Conservation (phyloP, 768 basidiomycete species). For the Amanita polypyramis region DNA sequence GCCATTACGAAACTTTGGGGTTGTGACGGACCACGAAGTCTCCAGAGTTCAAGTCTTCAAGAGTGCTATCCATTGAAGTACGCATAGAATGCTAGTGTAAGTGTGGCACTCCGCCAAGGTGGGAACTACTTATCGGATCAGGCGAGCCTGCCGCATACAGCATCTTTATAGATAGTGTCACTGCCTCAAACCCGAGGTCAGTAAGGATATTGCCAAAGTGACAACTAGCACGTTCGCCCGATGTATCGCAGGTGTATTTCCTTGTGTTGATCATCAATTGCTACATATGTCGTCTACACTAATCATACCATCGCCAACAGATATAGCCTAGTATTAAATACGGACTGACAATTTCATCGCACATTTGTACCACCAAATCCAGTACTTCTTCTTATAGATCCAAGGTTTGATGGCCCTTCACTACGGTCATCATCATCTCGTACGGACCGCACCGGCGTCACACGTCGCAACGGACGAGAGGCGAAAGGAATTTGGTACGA, state of each 20-base stretch:
- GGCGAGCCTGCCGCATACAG: too few relatives aligned
- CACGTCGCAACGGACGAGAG: constrained; percentile 13
- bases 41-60: background rate
- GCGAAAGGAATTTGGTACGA: constrained; percentile 8
- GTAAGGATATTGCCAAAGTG: too few relatives aligned
- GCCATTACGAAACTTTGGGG: background rate
- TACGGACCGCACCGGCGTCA: constrained; percentile 15
- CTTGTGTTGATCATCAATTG: too few relatives aligned
- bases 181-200: too few relatives aligned
- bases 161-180: too few relatives aligned
- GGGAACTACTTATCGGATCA: too few relatives aligned
- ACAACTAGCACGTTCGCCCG: too few relatives aligned
- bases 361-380: constrained; percentile 73
- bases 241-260: too few relatives aligned
- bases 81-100: too few relatives aligned
- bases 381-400: constrained; percentile 64
- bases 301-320: background rate
- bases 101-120: too few relatives aligned
- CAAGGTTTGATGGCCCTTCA: constrained; percentile 61
- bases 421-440: constrained; percentile 42
- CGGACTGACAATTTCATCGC: constrained; percentile 28
- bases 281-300: too few relatives aligned
- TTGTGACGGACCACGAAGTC: background rate
- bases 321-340: background rate
- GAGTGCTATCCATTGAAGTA: background rate